Base-by-base conservation (phyloP, 352 stramenopile species). In the Globisporangium parvum region DNA sequence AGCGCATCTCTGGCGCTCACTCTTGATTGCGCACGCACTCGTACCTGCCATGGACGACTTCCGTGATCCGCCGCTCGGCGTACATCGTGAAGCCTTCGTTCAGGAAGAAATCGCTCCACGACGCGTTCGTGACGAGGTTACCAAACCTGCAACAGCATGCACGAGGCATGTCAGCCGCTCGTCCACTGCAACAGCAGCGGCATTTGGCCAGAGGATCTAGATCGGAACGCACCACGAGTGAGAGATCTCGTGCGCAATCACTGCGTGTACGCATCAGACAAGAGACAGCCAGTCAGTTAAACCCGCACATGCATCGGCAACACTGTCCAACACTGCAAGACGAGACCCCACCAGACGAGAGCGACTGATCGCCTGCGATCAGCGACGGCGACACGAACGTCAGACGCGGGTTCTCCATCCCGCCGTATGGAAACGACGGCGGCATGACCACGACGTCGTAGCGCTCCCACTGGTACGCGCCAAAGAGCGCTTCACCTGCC, bases 321-420 rank as follows among this genome's bases (percentile, higher is more conserved):
- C 31, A 35, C 31, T 35, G 31, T 35, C 5, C 31, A 35, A 1
- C 12, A n/a, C 55, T 31, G 31, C 28, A 35, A 69, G n/a, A n/a
- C 31, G 31, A 35, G 31, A 35, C 31, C 66, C 24, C 64, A 89
- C 79, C 77, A 10, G 77, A 88, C 50, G 77, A 80, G 6, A 92
- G 69, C 3, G 84, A 94, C 44, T 87, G 77, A 28, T 94, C 84
- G 1, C 85, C 82, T n/a, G 75, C 74, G 58, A 94, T 70, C 18
- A 86, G 77, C 20, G 72, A 86, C 37, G 81, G 85, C 24, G 85
- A 92, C 51, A 90, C 67, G 50, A 90, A 97, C 11, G 90, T 97
- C 39, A 96, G 73, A 31, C 87, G 79, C 10, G 91, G 91, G 70
- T 97, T 97, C 69, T 99, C 97, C 96, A 99, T 99, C n/a, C 96